Evolutionary conservation across 2,329 filamentous ascomycete species (phyloP), one percentile per base, ranked within the genome.

Genomic region (Nectriaceae sp.): DNA sequence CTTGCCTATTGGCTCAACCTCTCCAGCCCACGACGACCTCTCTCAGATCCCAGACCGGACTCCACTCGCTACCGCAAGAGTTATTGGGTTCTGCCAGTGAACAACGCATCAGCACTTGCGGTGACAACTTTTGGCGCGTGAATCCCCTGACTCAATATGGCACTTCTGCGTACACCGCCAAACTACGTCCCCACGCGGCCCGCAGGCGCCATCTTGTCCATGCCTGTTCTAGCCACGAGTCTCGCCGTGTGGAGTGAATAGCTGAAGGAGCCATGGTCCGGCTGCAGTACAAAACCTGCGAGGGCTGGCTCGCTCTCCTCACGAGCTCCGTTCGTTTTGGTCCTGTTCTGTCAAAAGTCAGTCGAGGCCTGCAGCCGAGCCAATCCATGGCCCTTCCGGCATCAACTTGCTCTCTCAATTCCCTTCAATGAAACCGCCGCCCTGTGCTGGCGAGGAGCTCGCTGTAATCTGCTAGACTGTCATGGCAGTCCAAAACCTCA

Each of bases 361-460:
- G 33, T 11, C 33, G 10, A 54, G 50, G 57, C 56, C 47, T 60
- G 46, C 45, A 56, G 57, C 47, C 56, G 53, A 56, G 60, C 53
- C 55, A 57, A 53, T 57, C 47, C 50, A 56, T 61, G 53, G 57
- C 53, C 41, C 48, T 45, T 54, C 54, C 50, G 49, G 47, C 35
- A 52, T 45, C 40, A 26, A 29, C 24, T 48, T 51, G 31, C 45
- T 39, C 37, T 42, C 44, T 40, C 42, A 38, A 47, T 46, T 42
- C 50, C 49, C 42, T 59, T 62, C 57, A 53, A 63, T 63, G 60
- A 63, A 55, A 63, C 56, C 44, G 53, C 58, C 56, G 56, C 43
- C 60, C 49, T 52, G n/a, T 43, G 43, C 47, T 57, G 56, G 53
- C 57, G 59, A 61, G 49, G 57, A 52, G 54, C 59, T 60, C 57